Evolutionary conservation across 495 filamentous ascomycete genomes (phyloP).

Genomic region (Lepidopterella palustris): DNA sequence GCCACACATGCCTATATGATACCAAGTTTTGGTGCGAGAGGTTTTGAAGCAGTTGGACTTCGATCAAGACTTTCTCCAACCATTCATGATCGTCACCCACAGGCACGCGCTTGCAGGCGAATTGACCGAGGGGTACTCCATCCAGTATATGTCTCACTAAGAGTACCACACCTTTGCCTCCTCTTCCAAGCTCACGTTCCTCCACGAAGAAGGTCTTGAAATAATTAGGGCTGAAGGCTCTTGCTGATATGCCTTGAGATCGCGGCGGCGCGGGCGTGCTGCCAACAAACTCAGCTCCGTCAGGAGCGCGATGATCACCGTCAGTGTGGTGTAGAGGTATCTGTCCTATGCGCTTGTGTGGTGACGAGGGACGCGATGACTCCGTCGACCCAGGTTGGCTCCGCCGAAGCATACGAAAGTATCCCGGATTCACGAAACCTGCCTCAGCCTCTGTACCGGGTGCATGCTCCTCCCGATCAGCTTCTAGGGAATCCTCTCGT

Average conservation of each 20-base stretch:
- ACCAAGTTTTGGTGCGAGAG: constrained; percentile 94
- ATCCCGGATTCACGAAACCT: constrained; percentile 78
- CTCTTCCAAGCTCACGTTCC: constrained; percentile 75
- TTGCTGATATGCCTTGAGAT: constrained; percentile 64
- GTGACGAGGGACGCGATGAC: constrained; percentile 46
- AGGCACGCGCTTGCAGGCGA: constrained; percentile 94
- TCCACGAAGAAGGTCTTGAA: constrained; percentile 88
- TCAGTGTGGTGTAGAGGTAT: constrained; percentile 33
- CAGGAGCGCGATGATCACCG: constrained; percentile 23
- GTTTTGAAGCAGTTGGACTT: constrained; percentile 86
- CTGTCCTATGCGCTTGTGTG: constrained; percentile 48
- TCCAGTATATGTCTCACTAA: constrained; percentile 87
- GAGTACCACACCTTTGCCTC: constrained; percentile 90
- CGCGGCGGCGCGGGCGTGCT: constrained; percentile 41
- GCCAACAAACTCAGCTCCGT: constrained; percentile 48
- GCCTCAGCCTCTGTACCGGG: constrained; percentile 37
- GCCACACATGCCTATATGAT: constrained; percentile 93
- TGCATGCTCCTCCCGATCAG: constrained; percentile 30
- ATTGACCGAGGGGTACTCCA: constrained; percentile 76
- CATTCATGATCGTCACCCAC: constrained; percentile 91
- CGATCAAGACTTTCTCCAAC: constrained; percentile 87
- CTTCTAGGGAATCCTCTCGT: constrained; percentile 42
- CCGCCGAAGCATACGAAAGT: constrained; percentile 85
- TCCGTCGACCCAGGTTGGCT: constrained; percentile 48
- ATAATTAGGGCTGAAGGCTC: constrained; percentile 85